A percentile compares a stretch with the other conserved stretches of the same genome.
phyloP scores from a whole-genome alignment of 805 yeast species.

The Pichia cephalocereana region DNA sequence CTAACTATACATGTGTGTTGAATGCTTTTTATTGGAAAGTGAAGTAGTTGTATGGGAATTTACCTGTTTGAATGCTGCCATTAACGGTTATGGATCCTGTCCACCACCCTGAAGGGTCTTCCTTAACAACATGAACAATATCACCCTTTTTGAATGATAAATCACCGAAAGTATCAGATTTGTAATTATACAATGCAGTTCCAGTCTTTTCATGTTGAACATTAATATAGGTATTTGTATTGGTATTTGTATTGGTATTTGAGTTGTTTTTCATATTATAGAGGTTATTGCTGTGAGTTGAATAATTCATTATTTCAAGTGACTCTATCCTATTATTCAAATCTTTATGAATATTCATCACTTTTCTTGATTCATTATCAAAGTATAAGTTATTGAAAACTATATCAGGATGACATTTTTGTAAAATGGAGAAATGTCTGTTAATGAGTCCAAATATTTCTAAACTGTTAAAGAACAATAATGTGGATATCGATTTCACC shows the following conservation, averaged over 20 bases:
- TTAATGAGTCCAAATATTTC: neutral
- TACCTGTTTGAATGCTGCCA: constrained; percentile 31
- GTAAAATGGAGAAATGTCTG: neutral
- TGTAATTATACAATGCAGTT: constrained; percentile 32
- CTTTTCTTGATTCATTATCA: neutral
- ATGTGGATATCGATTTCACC: constrained; percentile 25
- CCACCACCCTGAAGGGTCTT: constrained; percentile 40
- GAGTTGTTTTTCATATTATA: too few relatives aligned
- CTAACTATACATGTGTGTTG: too few relatives aligned
- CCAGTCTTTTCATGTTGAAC: neutral
- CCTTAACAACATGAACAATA: constrained; percentile 30
- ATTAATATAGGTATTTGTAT: too few relatives aligned
- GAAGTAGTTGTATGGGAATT: constrained; percentile 37
- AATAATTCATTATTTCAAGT: neutral
- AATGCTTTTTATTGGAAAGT: neutral
- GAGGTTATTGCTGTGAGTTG: constrained; percentile 4
- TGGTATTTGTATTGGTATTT: too few relatives aligned
- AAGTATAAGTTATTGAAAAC: neutral
- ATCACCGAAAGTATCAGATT: constrained; percentile 32
- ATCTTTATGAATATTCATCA: neutral
- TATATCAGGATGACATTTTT: neutral
- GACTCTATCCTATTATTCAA: neutral
- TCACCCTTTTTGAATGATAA: constrained; percentile 36
- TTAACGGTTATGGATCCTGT: constrained; percentile 27
- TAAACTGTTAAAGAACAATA: constrained; percentile 27